These are phyloP conservation scores for Aquanectria penicillioides DNA, from an alignment of 2,329 filamentous ascomycete genomes.

Conservation along the genomic window DNA sequence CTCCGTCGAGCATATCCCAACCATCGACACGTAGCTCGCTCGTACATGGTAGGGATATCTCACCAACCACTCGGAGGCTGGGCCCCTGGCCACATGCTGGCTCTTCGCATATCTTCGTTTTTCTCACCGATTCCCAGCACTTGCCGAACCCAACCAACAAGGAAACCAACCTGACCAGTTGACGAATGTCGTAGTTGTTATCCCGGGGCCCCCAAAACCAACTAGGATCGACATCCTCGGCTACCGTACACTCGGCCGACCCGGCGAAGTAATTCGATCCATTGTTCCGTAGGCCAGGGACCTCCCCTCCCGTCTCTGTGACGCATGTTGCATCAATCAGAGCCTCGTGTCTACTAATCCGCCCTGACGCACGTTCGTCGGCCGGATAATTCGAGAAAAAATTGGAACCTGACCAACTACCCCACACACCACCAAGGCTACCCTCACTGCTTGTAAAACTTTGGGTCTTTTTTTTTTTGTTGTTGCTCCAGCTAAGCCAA, in stretches of 20 bases:
- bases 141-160: background rate
- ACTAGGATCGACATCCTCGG: conserved; percentile 10
- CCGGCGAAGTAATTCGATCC: background rate
- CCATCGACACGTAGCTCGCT: background rate
- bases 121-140: background rate
- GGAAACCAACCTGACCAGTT: conserved; percentile 6
- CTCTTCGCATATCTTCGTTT: background rate
- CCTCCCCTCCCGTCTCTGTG: conserved; percentile 6
- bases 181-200: background rate
- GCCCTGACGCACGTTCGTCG: conserved; percentile 7
- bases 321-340: background rate
- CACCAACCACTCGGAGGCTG: background rate
- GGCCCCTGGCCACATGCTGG: conserved; percentile 1
- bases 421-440: conserved; percentile 13
- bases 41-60: background rate
- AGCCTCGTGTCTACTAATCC: no score
- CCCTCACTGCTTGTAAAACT: background rate
- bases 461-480: no score
- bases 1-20: background rate
- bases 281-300: background rate
- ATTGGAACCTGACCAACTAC: conserved; percentile 6
- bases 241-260: conserved; percentile 6
- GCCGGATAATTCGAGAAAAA: conserved; percentile 17
- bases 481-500: conserved; percentile 1
- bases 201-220: background rate